phyloP scores from a whole-genome alignment of 305 asterid genomes.

The Fraxinus nigra region DNA sequence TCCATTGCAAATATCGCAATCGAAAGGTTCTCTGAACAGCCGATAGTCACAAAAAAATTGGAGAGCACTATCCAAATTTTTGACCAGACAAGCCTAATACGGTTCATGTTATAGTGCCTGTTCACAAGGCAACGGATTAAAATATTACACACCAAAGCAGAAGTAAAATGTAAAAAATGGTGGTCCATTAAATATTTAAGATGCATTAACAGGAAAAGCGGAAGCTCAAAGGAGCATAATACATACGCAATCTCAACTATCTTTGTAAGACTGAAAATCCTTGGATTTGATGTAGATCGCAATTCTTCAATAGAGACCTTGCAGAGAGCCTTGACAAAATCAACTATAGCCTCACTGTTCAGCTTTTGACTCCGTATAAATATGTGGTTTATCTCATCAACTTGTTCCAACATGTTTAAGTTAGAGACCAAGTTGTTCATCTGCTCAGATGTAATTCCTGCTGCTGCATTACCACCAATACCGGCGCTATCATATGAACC shows the following conservation, averaged over 20 bases:
- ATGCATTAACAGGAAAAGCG: not conserved
- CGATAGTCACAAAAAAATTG: conserved; percentile 67
- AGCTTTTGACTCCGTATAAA: conserved; percentile 87
- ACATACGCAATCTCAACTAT: conserved; percentile 98
- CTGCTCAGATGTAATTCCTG: conserved; percentile 87
- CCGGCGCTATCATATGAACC: conserved; percentile 99
- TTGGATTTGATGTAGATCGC: conserved; percentile 90
- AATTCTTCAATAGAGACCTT: conserved; percentile 97
- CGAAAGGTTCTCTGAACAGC: conserved; percentile 36
- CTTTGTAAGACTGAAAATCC: conserved; percentile 96
- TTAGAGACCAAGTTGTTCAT: conserved; percentile 88
- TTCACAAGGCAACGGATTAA: conserved; percentile 24
- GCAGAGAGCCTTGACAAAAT: conserved; percentile 97
- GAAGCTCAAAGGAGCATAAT: conserved; percentile 23
- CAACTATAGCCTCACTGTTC: conserved; percentile 98
- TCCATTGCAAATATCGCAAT: conserved; percentile 38
- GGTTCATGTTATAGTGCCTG: conserved; percentile 99
- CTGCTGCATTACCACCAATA: conserved; percentile 79
- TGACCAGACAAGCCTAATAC: conserved; percentile 97
- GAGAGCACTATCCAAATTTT: conserved; percentile 93
- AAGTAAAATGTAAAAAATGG: conserved; percentile 7
- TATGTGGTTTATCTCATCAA: conserved; percentile 90
- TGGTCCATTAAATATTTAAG: not conserved
- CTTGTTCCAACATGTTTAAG: conserved; percentile 95
- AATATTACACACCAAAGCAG: conserved; percentile 12